A percentile compares a stretch with the other conserved stretches of the same genome.
phyloP scores from a whole-genome alignment of 1,284 basidiomycete species.

The Sanguinoderma infundibulare region DNA sequence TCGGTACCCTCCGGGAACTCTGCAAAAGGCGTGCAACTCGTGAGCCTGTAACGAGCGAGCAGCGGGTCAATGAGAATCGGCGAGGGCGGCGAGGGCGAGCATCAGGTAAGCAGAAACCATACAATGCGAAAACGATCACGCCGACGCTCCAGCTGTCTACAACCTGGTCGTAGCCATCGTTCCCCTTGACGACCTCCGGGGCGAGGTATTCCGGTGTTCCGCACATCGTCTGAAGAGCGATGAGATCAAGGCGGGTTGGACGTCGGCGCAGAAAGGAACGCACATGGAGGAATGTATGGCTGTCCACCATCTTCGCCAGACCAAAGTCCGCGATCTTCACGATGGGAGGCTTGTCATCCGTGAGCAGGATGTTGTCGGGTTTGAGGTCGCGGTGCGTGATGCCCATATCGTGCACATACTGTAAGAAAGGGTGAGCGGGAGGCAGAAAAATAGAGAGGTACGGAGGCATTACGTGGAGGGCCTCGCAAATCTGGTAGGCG shows the following conservation, averaged over 20 bases:
- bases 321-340: conserved; percentile 94
- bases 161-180: conserved; percentile 4
- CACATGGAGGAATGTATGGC: conserved; percentile 69
- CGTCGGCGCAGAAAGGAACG: conserved; percentile 22
- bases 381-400: conserved; percentile 92
- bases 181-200: conserved; percentile 6
- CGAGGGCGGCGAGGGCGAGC: background rate
- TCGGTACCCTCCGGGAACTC: conserved; percentile 63
- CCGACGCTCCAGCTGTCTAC: conserved; percentile 15
- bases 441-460: no score
- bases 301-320: conserved; percentile 85
- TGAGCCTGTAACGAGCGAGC: conserved; percentile 52
- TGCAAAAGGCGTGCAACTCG: conserved; percentile 69
- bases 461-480: conserved; percentile 55
- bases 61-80: background rate
- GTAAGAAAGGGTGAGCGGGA: conserved; percentile 3
- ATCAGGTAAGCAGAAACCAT: background rate
- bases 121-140: conserved; percentile 9
- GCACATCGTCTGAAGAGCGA: conserved; percentile 7
- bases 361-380: conserved; percentile 87
- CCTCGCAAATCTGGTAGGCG: conserved; percentile 76
- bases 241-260: background rate
- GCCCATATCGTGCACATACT: conserved; percentile 77
- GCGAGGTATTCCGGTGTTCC: conserved; percentile 11
- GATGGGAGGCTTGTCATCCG: conserved; percentile 60